Base-by-base conservation (phyloP, 805 yeast genomes). In the Metschnikowia orientalis region DNA sequence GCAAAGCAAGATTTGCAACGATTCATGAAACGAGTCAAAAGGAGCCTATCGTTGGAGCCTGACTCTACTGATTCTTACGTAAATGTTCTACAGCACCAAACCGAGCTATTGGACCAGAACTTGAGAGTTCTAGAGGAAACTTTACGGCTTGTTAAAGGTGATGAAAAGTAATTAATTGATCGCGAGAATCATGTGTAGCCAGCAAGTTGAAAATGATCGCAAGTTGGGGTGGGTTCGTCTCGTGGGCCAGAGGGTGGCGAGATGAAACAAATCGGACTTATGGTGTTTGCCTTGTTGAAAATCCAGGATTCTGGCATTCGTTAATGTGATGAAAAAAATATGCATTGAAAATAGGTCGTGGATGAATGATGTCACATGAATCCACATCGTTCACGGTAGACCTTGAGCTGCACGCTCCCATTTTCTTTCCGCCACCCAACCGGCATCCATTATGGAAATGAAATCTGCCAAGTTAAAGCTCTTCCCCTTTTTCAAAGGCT, bases 351-450 rank as follows among this genome's bases (percentile, higher is more conserved):
- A n/a, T n/a, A n/a, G n/a, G n/a, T n/a, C n/a, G n/a, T n/a, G n/a
- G n/a, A n/a, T 18, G 10, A 6, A 28, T 18, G 23, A 16, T 20
- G 9, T 8, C 23, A 20, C 23, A 10, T 10, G 9, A 25, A 10
- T 6, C 6, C n/a, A n/a, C n/a, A n/a, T n/a, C n/a, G n/a, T 17
- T 9, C 23, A 32, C 26, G 32, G 32, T 11, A 63, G 44, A 2
- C 71, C 71, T 19, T 48, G 51, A 4, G 69, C 68, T 4, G 73
- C 73, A 22, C 69, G 59, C 37, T 74, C 81, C 90, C 92, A 89
- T 44, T 77, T 75, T 31, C 80, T 86, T 14, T 77, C 77, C 39
- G 77, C 79, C 10, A 72, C 69, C 97, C 97, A 89, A 12, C 96
- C 96, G 3, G 82, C 75, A 48, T 85, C 78, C 25, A 89, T 71